Base-by-base conservation (phyloP, 1,139 yeast species). In the Martiniozyma asiatica region DNA sequence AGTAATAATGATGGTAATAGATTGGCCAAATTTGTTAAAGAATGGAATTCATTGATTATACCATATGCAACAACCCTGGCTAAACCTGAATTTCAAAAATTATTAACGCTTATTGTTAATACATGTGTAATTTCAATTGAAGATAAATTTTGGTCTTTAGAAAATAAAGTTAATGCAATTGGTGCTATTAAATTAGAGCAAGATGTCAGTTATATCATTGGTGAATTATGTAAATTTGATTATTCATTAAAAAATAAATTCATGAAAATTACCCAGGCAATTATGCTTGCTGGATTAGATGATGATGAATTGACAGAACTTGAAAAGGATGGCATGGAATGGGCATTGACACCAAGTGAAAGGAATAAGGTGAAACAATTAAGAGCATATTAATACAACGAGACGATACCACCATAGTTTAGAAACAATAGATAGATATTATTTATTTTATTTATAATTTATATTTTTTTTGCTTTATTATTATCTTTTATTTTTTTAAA, bases 101-200 rank as follows among this genome's bases (percentile, higher is more conserved):
- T 82, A 23, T 54, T 81, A 23, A 52, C 65, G 11, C 48, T 62
- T 10, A 56, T 73, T 4, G 73, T 78, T 2, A 67, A 73, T 7
- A 63, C 63, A 22, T 44, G 59, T 13, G 52, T 62, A 48, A 55
- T 73, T 45, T 40, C 65, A 39, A 48, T 74, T 5, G 95, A 87
- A 45, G 65, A 68, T 42, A 74, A 75, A 44, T 59, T 89, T 24
- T 68, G 85, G 69, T 42, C 62, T 4, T 61, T 81, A 26, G 68
- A 76, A 35, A 72, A 73, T 32, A 70, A 66, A 37, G 73, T 84
- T 38, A 85, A 81, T 45, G 94, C 81, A 42, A 57, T 81, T 29
- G 97, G 97, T 0, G 76, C 94, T 0, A 66, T 85, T 21, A 78
- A 76, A 40, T 59, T 92, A 31, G 98, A 92, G 44, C 72, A 81